These are phyloP conservation scores for Pseudophaeomoniella oleicola DNA, from an alignment of 2,329 filamentous ascomycete species.

Conservation along the genomic window DNA sequence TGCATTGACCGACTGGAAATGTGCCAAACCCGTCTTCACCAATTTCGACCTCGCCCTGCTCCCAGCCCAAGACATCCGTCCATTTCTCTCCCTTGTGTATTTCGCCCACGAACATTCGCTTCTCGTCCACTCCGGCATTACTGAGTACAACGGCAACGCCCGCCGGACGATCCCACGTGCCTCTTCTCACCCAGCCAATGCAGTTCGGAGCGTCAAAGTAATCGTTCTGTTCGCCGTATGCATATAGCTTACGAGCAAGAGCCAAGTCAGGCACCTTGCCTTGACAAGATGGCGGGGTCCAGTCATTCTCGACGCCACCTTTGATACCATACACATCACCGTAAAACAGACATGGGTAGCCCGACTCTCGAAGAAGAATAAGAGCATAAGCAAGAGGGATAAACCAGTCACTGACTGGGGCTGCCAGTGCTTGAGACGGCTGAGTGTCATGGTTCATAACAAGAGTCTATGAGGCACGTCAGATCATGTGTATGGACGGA, in stretches of 20 bases:
- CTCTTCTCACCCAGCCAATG: slow-evolving; percentile 43
- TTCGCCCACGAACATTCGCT: slow-evolving; percentile 42
- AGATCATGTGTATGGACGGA: slow-evolving; percentile 6
- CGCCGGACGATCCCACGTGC: slow-evolving; percentile 26
- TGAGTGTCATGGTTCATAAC: slow-evolving; percentile 35
- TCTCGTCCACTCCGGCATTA: slow-evolving; percentile 29
- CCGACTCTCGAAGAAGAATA: slow-evolving; percentile 44
- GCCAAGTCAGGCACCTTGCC: slow-evolving; percentile 40
- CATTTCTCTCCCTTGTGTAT: slow-evolving; percentile 41
- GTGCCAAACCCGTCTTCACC: slow-evolving; percentile 38
- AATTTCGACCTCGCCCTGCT: slow-evolving; percentile 37
- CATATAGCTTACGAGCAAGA: slow-evolving; percentile 43
- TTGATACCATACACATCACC: slow-evolving; percentile 47
- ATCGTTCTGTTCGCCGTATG: slow-evolving; percentile 44
- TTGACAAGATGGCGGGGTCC: slow-evolving; percentile 34
- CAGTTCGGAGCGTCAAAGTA: slow-evolving; percentile 43
- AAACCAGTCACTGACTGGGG: slow-evolving; percentile 46
- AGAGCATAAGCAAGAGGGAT: slow-evolving; percentile 52
- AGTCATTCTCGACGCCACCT: slow-evolving; percentile 21
- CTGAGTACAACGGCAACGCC: slow-evolving; percentile 38
- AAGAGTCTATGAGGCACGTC: slow-evolving; percentile 33
- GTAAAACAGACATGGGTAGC: slow-evolving; percentile 49
- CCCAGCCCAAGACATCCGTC: slow-evolving; percentile 43
- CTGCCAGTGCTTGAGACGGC: slow-evolving; percentile 16
- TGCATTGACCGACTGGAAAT: slow-evolving; percentile 34